Evolutionary conservation across 192 early-diverging fungal species (phyloP).

Genomic region (Gonapodya sp.): DNA sequence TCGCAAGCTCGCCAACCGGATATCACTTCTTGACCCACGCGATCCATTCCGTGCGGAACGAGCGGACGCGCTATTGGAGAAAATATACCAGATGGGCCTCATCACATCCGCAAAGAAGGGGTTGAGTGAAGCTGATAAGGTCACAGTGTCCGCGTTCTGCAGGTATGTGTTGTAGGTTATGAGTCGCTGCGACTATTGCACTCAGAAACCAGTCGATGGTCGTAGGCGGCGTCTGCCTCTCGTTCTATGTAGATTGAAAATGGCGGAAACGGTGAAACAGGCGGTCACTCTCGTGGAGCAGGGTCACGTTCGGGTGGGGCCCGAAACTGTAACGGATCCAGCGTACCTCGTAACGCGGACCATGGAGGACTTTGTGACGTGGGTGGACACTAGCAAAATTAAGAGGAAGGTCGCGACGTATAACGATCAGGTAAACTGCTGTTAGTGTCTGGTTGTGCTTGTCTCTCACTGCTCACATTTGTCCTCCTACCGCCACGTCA

Average conservation of each 20-base stretch:
- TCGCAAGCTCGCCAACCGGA: slow-evolving; percentile 68
- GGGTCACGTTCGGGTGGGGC: slow-evolving; percentile 89
- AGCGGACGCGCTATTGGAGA: slow-evolving; percentile 71
- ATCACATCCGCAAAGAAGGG: slow-evolving; percentile 59
- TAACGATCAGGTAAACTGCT: neutral
- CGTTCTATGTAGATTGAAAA: slow-evolving; percentile 88
- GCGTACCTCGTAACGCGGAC: slow-evolving; percentile 77
- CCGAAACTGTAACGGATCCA: slow-evolving; percentile 80
- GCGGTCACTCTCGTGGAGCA: slow-evolving; percentile 88
- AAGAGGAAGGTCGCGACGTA: slow-evolving; percentile 77
- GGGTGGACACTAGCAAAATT: slow-evolving; percentile 96
- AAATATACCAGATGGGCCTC: slow-evolving; percentile 78
- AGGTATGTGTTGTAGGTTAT: slow-evolving; percentile 19
- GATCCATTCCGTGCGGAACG: slow-evolving; percentile 68
- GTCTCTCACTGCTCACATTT: neutral
- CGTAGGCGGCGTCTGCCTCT: slow-evolving; percentile 71
- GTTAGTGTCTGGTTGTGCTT: neutral
- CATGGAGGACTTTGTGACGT: slow-evolving; percentile 95
- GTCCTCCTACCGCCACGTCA: too few relatives aligned
- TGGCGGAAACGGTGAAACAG: slow-evolving; percentile 87
- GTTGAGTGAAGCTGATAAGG: slow-evolving; percentile 66
- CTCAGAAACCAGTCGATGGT: slow-evolving; percentile 7
- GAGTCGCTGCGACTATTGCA: neutral
- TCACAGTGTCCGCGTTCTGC: slow-evolving; percentile 83
- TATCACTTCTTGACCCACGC: slow-evolving; percentile 74